Base-by-base conservation (phyloP, 805 yeast genomes). In the Ogataea thermomethanolica region DNA sequence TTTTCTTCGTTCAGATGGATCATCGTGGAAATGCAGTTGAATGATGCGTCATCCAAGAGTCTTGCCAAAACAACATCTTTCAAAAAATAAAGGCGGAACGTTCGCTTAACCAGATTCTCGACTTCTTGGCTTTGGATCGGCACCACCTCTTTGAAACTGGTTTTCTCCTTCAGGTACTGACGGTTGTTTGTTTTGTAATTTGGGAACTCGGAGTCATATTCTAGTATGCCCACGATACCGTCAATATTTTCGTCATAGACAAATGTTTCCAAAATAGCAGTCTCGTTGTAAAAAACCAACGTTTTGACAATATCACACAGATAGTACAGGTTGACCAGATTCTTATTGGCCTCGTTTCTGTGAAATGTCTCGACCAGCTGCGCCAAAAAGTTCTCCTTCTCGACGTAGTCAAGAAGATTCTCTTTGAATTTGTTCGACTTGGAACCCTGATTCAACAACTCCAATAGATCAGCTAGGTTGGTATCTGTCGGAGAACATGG, bases 161-260 rank as follows among this genome's bases (percentile, higher is more conserved):
- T 64, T 33, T 78, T 77, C 46, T 79, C 73, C 3, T 58, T 55
- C 24, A 88, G 59, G 54, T 76, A 83, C 15, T 76, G 77, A 37
- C 96, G 67, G 64, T 86, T 87, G 51, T 86, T 83, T 4, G 96
- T 87, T 60, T 87, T 89, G 48, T 73, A 71, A 10, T 71, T 70
- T 1, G 96, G 96, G 53, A 75, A 87, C 41, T 86, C 95, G 0
- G 93, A 84, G 59, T 93, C 97, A 60, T 88, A 84, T 60, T 93
- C 99, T 33, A 91, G 63, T 9, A 88, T 83, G 1, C 96, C 95
- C 9, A 82, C 74, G 3, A 87, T 64, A 1, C 84, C 84, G 52
- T 69, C 54, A 33, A 81, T 69, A 29, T 67, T 53, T 7, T 69
- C 70, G 45, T 79, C 83, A 10, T 69, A 70, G 2, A 80, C 64